Percentiles rank a stretch among this genome's conserved stretches.
phyloP scores from a whole-genome alignment of 176 grass and related monocot species.

The Elymus sibiricus region DNA sequence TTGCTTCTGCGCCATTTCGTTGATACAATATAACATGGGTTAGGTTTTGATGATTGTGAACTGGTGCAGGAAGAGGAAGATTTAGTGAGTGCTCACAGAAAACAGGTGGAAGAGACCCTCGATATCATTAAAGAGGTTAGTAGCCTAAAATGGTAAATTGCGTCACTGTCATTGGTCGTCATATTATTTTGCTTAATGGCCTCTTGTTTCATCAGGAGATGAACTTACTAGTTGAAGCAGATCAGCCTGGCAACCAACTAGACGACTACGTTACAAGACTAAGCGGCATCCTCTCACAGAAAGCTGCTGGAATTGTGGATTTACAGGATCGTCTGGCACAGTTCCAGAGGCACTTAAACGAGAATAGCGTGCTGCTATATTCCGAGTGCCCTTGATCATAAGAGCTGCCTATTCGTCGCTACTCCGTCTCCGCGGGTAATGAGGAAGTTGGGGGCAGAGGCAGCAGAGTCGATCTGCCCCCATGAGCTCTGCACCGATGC shows the following conservation, averaged over 20 bases:
- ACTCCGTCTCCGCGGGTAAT: background rate
- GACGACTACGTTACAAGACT: constrained; percentile 78
- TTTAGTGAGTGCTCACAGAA: constrained; percentile 81
- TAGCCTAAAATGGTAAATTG: background rate
- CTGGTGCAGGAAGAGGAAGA: constrained; percentile 84
- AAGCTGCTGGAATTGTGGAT: constrained; percentile 76
- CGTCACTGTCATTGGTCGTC: background rate
- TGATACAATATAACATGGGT: background rate
- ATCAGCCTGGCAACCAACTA: constrained; percentile 82
- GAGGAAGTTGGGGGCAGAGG: constrained; percentile 10
- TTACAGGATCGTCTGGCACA: constrained; percentile 65
- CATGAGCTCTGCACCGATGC: background rate
- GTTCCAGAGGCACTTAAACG: constrained; percentile 78
- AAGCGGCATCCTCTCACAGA: constrained; percentile 72
- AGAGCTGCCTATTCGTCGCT: background rate
- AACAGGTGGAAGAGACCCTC: constrained; percentile 87
- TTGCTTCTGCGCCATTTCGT: constrained; percentile 26
- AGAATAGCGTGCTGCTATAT: constrained; percentile 71
- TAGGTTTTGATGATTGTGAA: background rate
- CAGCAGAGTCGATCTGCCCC: background rate
- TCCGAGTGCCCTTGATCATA: constrained; percentile 43
- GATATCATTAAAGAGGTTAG: constrained; percentile 83
- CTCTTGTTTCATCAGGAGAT: constrained; percentile 71
- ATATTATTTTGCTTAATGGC: background rate
- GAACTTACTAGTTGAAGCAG: constrained; percentile 69